A percentile compares a stretch with the other conserved stretches of the same genome.
These are phyloP conservation scores for Monilinia polystroma DNA, from an alignment of 2,329 filamentous ascomycete species.

Conservation along the genomic window DNA sequence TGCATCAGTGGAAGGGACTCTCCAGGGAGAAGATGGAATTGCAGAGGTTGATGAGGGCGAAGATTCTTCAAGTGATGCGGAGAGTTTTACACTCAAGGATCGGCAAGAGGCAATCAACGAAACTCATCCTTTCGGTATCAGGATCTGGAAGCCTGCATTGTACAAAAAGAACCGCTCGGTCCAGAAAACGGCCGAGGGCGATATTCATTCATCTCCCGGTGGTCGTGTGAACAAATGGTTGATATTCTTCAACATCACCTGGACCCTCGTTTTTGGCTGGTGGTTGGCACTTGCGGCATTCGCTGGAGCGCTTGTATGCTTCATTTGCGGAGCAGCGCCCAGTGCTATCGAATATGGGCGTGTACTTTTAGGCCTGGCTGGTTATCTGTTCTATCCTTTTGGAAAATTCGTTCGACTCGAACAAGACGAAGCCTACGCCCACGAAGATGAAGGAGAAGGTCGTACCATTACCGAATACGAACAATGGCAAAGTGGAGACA, in stretches of 20 bases:
- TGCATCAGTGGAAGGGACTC: slow-evolving; percentile 32
- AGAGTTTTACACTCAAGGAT: slow-evolving; percentile 97
- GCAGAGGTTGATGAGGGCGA: slow-evolving; percentile 45
- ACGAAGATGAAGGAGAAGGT: slow-evolving; percentile 93
- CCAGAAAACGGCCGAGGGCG: slow-evolving; percentile 90
- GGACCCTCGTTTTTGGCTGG: slow-evolving; percentile 93
- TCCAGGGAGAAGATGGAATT: slow-evolving; percentile 43
- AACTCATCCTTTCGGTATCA: slow-evolving; percentile 97
- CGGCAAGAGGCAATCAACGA: slow-evolving; percentile 97
- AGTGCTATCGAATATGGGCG: slow-evolving; percentile 84
- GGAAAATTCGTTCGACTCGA: slow-evolving; percentile 93
- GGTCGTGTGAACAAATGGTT: slow-evolving; percentile 82
- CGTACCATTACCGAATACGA: slow-evolving; percentile 98
- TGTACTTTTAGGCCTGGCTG: slow-evolving; percentile 78
- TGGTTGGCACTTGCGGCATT: slow-evolving; percentile 82
- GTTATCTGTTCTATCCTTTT: slow-evolving; percentile 93
- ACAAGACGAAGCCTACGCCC: slow-evolving; percentile 88
- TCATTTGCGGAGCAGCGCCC: slow-evolving; percentile 72
- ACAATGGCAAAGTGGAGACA: slow-evolving; percentile 96
- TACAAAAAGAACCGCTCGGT: slow-evolving; percentile 98
- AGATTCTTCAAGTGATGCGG: slow-evolving; percentile 77
- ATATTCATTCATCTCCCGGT: slow-evolving; percentile 93
- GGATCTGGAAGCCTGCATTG: slow-evolving; percentile 96
- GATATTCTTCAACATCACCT: slow-evolving; percentile 82
- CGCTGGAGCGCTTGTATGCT: slow-evolving; percentile 73